Conservation (phyloP, 108 stramenopile genomes). For the Skeletonema marinoi region DNA sequence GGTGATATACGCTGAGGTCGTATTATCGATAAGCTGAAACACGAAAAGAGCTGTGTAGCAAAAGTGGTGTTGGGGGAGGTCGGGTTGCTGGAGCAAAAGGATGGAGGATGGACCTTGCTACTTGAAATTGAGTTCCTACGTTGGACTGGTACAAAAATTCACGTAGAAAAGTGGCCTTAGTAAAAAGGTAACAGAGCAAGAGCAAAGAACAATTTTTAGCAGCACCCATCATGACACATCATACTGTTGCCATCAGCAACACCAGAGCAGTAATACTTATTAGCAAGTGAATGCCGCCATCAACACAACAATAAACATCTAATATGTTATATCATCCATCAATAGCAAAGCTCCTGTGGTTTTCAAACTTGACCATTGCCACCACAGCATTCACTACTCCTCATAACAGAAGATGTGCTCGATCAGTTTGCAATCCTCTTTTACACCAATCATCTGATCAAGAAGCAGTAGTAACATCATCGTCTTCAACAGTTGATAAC, state of each 20-base stretch:
- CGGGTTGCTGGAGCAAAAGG: neutral
- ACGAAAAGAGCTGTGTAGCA: constrained; percentile 33
- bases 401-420: neutral
- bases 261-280: no score
- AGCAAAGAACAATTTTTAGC: neutral
- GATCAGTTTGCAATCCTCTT: neutral
- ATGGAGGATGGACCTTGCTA: neutral
- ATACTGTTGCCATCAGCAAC: no score
- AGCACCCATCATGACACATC: no score
- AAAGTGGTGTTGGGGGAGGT: neutral
- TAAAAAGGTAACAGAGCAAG: neutral
- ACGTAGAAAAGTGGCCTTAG: neutral
- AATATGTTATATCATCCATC: neutral
- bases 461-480: neutral
- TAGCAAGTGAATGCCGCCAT: no score
- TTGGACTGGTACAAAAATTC: neutral
- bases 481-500: neutral
- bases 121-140: neutral
- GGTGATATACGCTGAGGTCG: constrained; percentile 25
- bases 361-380: neutral
- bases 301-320: neutral
- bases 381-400: neutral
- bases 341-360: neutral
- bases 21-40: constrained; percentile 42
- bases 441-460: neutral